phyloP scores from a whole-genome alignment of 192 early-diverging fungal species.

The Cladochytrium replicatum region DNA sequence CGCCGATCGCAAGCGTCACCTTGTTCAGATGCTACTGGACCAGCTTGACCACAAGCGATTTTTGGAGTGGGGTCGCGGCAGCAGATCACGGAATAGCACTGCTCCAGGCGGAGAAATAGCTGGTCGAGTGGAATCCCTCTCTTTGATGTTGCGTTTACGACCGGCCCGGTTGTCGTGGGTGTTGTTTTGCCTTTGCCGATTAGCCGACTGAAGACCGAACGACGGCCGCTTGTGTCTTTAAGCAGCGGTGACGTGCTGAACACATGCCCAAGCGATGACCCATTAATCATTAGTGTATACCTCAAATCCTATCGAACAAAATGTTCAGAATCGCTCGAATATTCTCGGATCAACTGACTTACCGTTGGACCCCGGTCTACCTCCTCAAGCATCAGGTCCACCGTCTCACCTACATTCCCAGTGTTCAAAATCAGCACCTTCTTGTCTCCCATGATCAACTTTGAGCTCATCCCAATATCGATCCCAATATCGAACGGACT shows the following conservation, averaged over 20 bases:
- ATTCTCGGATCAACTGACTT: slow-evolving; percentile 40
- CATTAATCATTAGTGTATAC: slow-evolving; percentile 80
- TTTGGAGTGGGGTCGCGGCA: slow-evolving; percentile 50
- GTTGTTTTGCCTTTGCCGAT: too few species aligned
- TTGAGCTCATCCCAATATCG: slow-evolving; percentile 43
- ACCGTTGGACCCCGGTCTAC: slow-evolving; percentile 20
- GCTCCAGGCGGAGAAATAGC: too few species aligned
- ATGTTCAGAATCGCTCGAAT: too few species aligned
- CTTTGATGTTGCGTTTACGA: too few species aligned
- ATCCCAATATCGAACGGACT: too few species aligned
- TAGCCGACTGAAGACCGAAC: too few species aligned
- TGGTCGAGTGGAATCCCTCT: too few species aligned
- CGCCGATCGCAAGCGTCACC: slow-evolving; percentile 63
- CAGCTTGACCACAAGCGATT: slow-evolving; percentile 43
- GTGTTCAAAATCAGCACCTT: slow-evolving; percentile 29
- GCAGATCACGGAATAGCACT: slow-evolving; percentile 45
- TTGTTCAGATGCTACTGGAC: slow-evolving; percentile 54
- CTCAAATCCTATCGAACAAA: too few species aligned
- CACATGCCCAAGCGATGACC: slow-evolving; percentile 68
- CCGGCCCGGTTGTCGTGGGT: slow-evolving; percentile 26
- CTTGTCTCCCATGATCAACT: slow-evolving; percentile 43
- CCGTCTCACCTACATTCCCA: slow-evolving; percentile 10
- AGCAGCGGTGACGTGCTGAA: too few species aligned
- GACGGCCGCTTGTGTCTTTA: too few species aligned
- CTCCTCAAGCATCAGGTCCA: slow-evolving; percentile 24